Evolutionary conservation across 352 stramenopile genomes (phyloP), one percentile per base, ranked within the genome.

Genomic region (Globisporangium irregulare): DNA sequence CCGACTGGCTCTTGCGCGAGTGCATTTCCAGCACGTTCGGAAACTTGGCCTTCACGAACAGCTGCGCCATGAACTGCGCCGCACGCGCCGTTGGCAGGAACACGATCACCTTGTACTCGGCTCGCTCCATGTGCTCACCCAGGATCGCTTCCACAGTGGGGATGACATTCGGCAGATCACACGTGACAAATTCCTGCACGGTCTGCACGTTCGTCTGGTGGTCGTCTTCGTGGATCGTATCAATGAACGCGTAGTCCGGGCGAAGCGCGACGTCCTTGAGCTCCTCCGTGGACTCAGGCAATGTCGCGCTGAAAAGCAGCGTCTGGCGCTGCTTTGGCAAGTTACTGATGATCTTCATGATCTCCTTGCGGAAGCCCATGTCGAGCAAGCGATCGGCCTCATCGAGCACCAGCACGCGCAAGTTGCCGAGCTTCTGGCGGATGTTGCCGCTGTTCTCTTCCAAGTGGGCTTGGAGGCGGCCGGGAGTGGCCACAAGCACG

Each of bases 311-410:
- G 72, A 99, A 99, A 2, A 99, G 77, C 22, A 99, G 82, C 34
- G 95, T 99, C 77, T 99, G 96, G 22, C 96, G 88, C 57, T 88
- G 41, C 54, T 70, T 73, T 0, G 82, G 82, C 56, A 91, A 58
- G 46, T 69, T 77, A 22, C 61, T 74, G 22, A 94, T 86, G 63
- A 99, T 98, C 64, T 87, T 84, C 67, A 94, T 86, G 69, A 98
- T 97, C 63, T 98, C 91, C 6, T 84, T 86, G 22, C 86, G 80
- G 72, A 99, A 97, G 10, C 97, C 97, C 89, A 98, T 98, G 77
- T 99, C 97, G 18, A 99, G 73, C 36, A 99, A 79, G 8, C 96
- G 89, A 73, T 99, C 98, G 3, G 92, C 95, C 85, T 99, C 98
- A 73, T 99, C 97, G 43, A 99, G 79, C 68, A 97, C 82, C 27